These are phyloP conservation scores for Ophiostoma perfectum DNA, from an alignment of 2,329 filamentous ascomycete genomes.

Conservation along the genomic window DNA sequence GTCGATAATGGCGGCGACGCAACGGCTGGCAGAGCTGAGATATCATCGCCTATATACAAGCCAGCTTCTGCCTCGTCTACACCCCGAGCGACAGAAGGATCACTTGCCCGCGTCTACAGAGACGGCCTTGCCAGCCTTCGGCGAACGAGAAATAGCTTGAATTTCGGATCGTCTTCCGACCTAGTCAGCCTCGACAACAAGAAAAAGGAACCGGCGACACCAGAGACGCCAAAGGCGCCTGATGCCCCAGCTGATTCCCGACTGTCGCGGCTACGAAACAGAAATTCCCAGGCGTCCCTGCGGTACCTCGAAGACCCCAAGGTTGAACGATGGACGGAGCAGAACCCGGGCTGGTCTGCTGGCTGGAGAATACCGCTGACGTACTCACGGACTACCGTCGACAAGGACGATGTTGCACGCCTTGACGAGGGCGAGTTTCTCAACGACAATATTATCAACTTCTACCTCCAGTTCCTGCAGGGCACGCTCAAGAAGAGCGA, in stretches of 20 bases:
- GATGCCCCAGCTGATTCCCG: not conserved
- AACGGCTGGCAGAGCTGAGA: not conserved
- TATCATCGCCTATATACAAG: not conserved
- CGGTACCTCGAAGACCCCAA: not conserved
- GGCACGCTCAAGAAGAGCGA: slow-evolving; percentile 50
- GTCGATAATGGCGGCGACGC: not conserved
- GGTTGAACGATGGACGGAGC: slow-evolving; percentile 42
- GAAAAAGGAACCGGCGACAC: not conserved
- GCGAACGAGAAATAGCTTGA: not conserved
- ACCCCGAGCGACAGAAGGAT: not conserved
- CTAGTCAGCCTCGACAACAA: not conserved
- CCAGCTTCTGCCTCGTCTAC: not conserved
- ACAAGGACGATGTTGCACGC: slow-evolving; percentile 66
- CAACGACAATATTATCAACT: slow-evolving; percentile 88
- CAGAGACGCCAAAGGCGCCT: not conserved
- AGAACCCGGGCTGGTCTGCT: slow-evolving; percentile 47
- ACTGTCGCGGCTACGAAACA: slow-evolving; percentile 16
- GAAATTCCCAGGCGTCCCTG: not conserved
- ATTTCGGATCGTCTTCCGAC: not conserved
- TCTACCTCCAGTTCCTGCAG: slow-evolving; percentile 75
- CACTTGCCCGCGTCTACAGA: not conserved
- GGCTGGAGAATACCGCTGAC: slow-evolving; percentile 55
- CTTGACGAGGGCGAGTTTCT: slow-evolving; percentile 80
- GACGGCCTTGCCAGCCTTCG: not conserved
- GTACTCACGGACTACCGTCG: slow-evolving; percentile 62